These are phyloP conservation scores for Phytophthora litchii DNA, from an alignment of 352 stramenopile species.

Conservation along the genomic window DNA sequence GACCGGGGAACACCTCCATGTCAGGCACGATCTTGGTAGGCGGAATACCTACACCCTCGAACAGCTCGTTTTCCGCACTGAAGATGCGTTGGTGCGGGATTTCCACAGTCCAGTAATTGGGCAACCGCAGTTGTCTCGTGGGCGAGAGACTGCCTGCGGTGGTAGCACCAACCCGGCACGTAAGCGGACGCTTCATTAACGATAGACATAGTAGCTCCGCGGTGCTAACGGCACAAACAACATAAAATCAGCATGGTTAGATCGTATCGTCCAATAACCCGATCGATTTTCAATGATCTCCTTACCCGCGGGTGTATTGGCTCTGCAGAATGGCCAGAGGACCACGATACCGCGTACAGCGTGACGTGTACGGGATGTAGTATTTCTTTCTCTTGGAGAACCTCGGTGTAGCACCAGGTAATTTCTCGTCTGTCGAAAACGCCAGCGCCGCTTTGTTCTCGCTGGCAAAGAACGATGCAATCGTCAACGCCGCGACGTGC, in stretches of 20 bases:
- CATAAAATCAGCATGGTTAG: constrained; percentile 14
- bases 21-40: constrained; percentile 47
- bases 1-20: constrained; percentile 28
- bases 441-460: constrained; percentile 48
- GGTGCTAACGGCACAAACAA: constrained; percentile 43
- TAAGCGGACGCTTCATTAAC: constrained; percentile 66
- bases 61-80: constrained; percentile 63
- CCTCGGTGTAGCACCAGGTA: constrained; percentile 40
- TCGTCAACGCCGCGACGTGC: constrained; percentile 58
- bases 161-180: constrained; percentile 58
- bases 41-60: constrained; percentile 67
- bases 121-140: constrained; percentile 69
- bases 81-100: constrained; percentile 80
- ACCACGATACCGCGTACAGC: constrained; percentile 62
- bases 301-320: constrained; percentile 77
- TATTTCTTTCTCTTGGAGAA: constrained; percentile 70
- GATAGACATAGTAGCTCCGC: constrained; percentile 74
- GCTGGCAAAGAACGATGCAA: constrained; percentile 77
- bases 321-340: constrained; percentile 79
- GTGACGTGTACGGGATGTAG: constrained; percentile 62
- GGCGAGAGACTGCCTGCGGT: constrained; percentile 70
- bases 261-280: not conserved
- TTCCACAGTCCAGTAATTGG: constrained; percentile 85
- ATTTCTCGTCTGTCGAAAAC: constrained; percentile 75
- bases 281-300: not conserved